Evolutionary conservation across 352 stramenopile genomes (phyloP).

Genomic region (Phytophthora colocasiae): DNA sequence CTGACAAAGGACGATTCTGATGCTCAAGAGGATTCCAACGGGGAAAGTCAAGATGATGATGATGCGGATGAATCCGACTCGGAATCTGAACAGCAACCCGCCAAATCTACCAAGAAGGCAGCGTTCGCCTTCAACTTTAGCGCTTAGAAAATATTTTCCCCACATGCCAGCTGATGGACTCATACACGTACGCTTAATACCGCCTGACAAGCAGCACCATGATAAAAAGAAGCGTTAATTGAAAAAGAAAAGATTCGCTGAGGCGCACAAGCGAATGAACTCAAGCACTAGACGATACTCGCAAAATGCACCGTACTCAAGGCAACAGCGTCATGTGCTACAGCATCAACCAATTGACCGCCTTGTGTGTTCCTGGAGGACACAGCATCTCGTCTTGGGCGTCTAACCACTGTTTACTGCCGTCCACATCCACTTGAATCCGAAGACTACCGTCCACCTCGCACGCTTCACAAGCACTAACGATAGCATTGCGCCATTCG

Average conservation of each 20-base stretch:
- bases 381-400: slow-evolving; percentile 73
- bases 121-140: slow-evolving; percentile 58
- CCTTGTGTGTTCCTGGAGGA: slow-evolving; percentile 62
- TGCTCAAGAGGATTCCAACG: slow-evolving; percentile 20
- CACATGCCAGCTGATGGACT: slow-evolving; percentile 1
- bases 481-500: slow-evolving; percentile 68
- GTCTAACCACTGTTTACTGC: slow-evolving; percentile 54
- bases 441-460: slow-evolving; percentile 41
- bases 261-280: not conserved
- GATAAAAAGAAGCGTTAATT: not conserved
- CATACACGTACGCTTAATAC: not conserved
- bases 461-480: slow-evolving; percentile 35
- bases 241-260: not conserved
- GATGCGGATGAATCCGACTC: slow-evolving; percentile 35
- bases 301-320: slow-evolving; percentile 2
- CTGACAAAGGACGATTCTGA: slow-evolving; percentile 33
- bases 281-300: not conserved
- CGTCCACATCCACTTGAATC: slow-evolving; percentile 51
- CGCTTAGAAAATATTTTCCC: slow-evolving; percentile 19
- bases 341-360: slow-evolving; percentile 42
- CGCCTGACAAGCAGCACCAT: not conserved
- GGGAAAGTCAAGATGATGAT: slow-evolving; percentile 31
- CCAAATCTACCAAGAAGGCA: slow-evolving; percentile 27
- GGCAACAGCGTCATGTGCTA: slow-evolving; percentile 29
- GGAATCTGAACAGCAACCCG: slow-evolving; percentile 15